Evolutionary conservation across 768 basidiomycete genomes (phyloP).

Genomic region (Rubroboletus pulcherrimus): DNA sequence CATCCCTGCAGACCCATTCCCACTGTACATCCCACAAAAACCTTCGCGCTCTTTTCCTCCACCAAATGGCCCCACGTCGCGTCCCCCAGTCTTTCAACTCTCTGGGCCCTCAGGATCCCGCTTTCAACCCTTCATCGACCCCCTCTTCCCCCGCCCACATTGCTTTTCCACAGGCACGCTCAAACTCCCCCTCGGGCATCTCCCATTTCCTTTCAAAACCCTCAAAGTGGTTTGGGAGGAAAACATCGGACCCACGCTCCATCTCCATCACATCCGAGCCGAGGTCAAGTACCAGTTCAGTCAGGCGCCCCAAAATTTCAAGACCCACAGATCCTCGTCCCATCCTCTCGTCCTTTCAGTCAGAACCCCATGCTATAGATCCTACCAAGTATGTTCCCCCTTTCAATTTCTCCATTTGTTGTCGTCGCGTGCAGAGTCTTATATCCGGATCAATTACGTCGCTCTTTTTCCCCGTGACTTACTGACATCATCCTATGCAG

Average conservation of each 20-base stretch:
- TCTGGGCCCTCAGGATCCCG: conserved; percentile 37
- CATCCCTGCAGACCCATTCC: not conserved
- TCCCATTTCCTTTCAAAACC: conserved; percentile 64
- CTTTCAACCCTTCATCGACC: conserved; percentile 11
- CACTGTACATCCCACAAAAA: conserved; percentile 7
- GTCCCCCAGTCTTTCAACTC: conserved; percentile 37
- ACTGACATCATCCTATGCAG: conserved; percentile 37
- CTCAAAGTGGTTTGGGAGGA: conserved; percentile 68
- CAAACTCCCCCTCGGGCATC: conserved; percentile 61
- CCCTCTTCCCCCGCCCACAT: conserved; percentile 35
- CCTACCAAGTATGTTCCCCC: conserved; percentile 49
- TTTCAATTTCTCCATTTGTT: not conserved
- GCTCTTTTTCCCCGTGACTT: not conserved
- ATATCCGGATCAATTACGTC: conserved; percentile 3
- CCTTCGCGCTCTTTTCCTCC: conserved; percentile 11
- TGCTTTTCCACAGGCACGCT: conserved; percentile 45
- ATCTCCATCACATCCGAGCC: conserved; percentile 41
- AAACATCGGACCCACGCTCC: conserved; percentile 50
- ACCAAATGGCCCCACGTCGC: conserved; percentile 50
- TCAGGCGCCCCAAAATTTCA: conserved; percentile 76
- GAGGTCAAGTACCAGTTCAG: conserved; percentile 45
- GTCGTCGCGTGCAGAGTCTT: conserved; percentile 2
- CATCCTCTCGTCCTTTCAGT: conserved; percentile 45
- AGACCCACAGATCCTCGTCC: conserved; percentile 81
- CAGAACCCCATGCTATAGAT: conserved; percentile 46